Conservation (phyloP, 257 asterid genomes). For the Jasminum sambac region DNA sequence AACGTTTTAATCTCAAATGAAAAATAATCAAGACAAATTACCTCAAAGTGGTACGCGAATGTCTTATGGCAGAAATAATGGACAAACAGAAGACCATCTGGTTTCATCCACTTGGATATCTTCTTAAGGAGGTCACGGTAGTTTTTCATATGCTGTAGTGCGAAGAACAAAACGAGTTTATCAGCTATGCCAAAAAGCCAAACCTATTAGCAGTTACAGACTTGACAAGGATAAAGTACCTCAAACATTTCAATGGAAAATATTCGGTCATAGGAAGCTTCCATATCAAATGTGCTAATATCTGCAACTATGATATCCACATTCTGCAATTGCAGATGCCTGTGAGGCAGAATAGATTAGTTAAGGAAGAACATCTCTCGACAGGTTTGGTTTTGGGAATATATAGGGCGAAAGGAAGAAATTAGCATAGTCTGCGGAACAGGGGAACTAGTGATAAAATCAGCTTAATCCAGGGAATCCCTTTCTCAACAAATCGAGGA, state of each 20-base stretch:
- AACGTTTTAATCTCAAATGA: background rate
- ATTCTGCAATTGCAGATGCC: slow-evolving; percentile 66
- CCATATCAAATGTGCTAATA: slow-evolving; percentile 75
- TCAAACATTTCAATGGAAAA: slow-evolving; percentile 94
- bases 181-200: background rate
- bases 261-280: slow-evolving; percentile 78
- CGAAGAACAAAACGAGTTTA: slow-evolving; percentile 14
- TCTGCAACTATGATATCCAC: slow-evolving; percentile 82
- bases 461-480: background rate
- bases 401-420: background rate
- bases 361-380: slow-evolving; percentile 3
- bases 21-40: slow-evolving; percentile 19
- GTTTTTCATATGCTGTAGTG: slow-evolving; percentile 87
- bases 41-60: slow-evolving; percentile 96
- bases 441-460: background rate
- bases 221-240: slow-evolving; percentile 36
- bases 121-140: slow-evolving; percentile 76
- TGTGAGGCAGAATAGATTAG: slow-evolving; percentile 22
- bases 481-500: background rate
- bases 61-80: slow-evolving; percentile 87
- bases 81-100: slow-evolving; percentile 71
- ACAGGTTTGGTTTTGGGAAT: background rate
- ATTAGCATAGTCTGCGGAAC: background rate
- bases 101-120: slow-evolving; percentile 84
- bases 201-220: background rate